Base-by-base conservation (phyloP, 2,329 filamentous ascomycete genomes). In the Talaromyces sp. region DNA sequence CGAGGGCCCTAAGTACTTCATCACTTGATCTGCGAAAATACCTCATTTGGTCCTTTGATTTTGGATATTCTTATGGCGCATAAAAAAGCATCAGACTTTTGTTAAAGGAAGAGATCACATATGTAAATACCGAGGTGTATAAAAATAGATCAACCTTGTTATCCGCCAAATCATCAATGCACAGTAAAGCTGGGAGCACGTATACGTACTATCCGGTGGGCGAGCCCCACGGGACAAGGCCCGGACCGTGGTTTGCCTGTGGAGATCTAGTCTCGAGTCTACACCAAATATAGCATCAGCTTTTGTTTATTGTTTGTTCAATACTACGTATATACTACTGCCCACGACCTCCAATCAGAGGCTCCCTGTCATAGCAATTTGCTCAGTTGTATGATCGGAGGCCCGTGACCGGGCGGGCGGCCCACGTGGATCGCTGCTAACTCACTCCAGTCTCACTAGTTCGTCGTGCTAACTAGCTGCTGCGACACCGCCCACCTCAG, bases 1-100 rank as follows among this genome's bases (percentile, higher is more conserved):
- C 56, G 94, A 88, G 70, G 85, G 85, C 4, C 85, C 85, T 9
- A 87, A 87, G 71, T 88, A 88, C 68, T 80, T 81, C 57, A 80
- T 87, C 76, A 88, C 85, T 54, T 81, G 71, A 68, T 56, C 5
- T 35, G 46, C 27, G 21, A 38, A 38, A 38, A 38, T 38, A n/a
- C 35, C 35, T n/a, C 35, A 38, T 2, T 3, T n/a, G 35, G 17
- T 38, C 8, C 31, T 38, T 7, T 2, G 43, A 24, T 46, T 46
- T 43, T 46, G 19, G 43, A 46, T 46, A 46, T 46, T 24, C 4
- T 19, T 19, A 46, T 17, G 43, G 43, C 43, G 43, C 43, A 46
- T 11, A 3, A 17, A 24, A 12, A 46, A n/a, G n/a, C n/a, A n/a
- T n/a, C n/a, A n/a, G 7, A 5, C 2, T 11, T 11, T 46, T 46